Evolutionary conservation across 352 stramenopile genomes (phyloP).

Genomic region (Pythium aristosporum): DNA sequence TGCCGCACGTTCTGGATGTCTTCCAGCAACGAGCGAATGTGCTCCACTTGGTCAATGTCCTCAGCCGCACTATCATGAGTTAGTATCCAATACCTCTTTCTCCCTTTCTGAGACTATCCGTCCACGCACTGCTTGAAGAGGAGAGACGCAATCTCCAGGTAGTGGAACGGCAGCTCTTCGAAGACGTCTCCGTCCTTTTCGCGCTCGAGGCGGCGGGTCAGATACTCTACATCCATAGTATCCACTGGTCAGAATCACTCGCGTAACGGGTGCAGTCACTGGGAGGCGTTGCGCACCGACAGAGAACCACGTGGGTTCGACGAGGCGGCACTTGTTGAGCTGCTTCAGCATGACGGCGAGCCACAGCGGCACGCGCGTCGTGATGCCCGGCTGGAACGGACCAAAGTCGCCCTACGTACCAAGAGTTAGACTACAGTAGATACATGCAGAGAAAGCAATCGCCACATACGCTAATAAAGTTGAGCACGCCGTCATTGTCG

Average conservation of each 20-base stretch:
- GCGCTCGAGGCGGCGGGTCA: constrained; percentile 55
- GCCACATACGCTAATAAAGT: constrained; percentile 66
- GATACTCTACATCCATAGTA: constrained; percentile 40
- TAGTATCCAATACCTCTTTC: background rate
- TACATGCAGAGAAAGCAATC: too few species aligned
- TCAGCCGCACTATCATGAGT: constrained; percentile 52
- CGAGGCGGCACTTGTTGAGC: constrained; percentile 85
- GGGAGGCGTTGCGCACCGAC: constrained; percentile 38
- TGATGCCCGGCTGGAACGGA: constrained; percentile 86
- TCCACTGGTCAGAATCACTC: too few species aligned
- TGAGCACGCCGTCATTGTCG: constrained; percentile 74
- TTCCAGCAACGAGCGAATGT: constrained; percentile 79
- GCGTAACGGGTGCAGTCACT: background rate
- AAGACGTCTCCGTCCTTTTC: constrained; percentile 78
- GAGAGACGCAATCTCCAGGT: constrained; percentile 81
- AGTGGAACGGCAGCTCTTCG: constrained; percentile 85
- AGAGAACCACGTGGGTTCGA: constrained; percentile 80
- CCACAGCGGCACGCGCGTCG: constrained; percentile 82
- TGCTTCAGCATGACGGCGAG: constrained; percentile 90
- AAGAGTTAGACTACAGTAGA: background rate
- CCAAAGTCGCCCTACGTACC: constrained; percentile 68
- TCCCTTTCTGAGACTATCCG: background rate
- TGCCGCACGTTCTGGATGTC: constrained; percentile 89
- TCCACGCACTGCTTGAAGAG: constrained; percentile 76
- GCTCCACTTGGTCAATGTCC: constrained; percentile 82